Percentiles rank a stretch among this genome's conserved stretches.
These are phyloP conservation scores for Rhodosorus marinus DNA, from an alignment of 23 red algal genomes.

Conservation along the genomic window DNA sequence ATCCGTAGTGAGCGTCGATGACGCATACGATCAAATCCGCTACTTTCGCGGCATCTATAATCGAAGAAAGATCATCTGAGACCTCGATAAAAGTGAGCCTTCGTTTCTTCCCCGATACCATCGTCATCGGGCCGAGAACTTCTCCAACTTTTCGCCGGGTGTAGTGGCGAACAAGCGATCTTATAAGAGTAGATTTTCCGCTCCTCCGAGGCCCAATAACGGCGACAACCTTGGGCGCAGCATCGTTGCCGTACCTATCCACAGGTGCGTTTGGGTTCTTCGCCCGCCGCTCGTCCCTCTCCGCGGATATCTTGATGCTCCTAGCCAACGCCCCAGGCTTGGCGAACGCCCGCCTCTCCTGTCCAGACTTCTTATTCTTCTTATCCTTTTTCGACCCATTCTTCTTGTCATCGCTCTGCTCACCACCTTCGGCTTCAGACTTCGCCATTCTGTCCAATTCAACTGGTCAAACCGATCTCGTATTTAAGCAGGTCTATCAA, in stretches of 20 bases:
- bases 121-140: slow-evolving; percentile 69
- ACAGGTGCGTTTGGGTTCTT: slow-evolving; percentile 20
- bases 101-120: slow-evolving; percentile 31
- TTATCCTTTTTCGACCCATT: too few relatives aligned
- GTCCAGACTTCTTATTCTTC: neutral
- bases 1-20: slow-evolving; percentile 70
- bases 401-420: too few relatives aligned
- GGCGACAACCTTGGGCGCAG: slow-evolving; percentile 61
- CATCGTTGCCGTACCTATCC: slow-evolving; percentile 17
- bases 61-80: slow-evolving; percentile 31
- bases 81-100: slow-evolving; percentile 87
- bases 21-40: slow-evolving; percentile 77
- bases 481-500: too few relatives aligned
- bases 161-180: slow-evolving; percentile 73
- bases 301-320: slow-evolving; percentile 24
- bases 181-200: slow-evolving; percentile 84
- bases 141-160: slow-evolving; percentile 27
- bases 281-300: slow-evolving; percentile 44
- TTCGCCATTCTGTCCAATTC: too few relatives aligned
- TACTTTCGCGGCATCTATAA: slow-evolving; percentile 97
- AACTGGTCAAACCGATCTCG: too few relatives aligned
- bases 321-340: slow-evolving; percentile 35
- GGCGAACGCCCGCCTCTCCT: neutral
- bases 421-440: too few relatives aligned
- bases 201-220: slow-evolving; percentile 65